Conservation (phyloP, 1,284 basidiomycete species). For the Cutaneotrichosporon dermatis region DNA sequence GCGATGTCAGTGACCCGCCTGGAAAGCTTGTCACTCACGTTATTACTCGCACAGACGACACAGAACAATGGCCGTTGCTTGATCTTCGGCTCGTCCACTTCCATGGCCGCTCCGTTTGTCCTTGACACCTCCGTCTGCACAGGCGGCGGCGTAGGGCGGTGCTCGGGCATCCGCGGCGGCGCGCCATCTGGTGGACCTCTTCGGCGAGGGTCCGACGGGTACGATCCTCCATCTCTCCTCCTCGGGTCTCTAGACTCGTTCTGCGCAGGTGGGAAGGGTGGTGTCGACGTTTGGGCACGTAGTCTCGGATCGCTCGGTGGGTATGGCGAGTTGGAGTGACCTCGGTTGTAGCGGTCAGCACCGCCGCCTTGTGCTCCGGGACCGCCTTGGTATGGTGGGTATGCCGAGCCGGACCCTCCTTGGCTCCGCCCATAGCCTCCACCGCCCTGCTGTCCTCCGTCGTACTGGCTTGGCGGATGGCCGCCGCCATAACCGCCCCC, state of each 20-base stretch:
- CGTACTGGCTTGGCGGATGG: not conserved
- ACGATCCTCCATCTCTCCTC: not conserved
- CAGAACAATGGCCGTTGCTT: conserved; percentile 73
- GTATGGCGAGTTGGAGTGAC: conserved; percentile 1
- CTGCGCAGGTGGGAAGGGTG: conserved; percentile 1
- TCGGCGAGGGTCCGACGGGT: not conserved
- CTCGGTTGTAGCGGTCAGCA: conserved; percentile 1
- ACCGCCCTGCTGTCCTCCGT: conserved; percentile 2
- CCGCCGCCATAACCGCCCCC: not conserved
- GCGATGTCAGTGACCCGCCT: conserved; percentile 4
- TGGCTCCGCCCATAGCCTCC: conserved; percentile 5
- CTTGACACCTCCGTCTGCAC: not conserved
- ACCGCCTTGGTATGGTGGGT: conserved; percentile 3
- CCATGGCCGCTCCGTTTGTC: conserved; percentile 8
- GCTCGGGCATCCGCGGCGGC: not conserved
- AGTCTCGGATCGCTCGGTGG: conserved; percentile 1
- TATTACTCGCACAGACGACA: conserved; percentile 96
- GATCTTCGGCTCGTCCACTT: conserved; percentile 14
- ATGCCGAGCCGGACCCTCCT: not conserved
- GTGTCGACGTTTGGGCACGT: conserved; percentile 2
- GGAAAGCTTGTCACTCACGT: conserved; percentile 55
- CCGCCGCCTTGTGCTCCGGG: not conserved
- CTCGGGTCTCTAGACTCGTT: not conserved
- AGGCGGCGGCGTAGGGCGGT: conserved; percentile 7
- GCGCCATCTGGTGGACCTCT: not conserved